Base-by-base conservation (phyloP, 2,329 filamentous ascomycete species). In the Xylariaceae sp. region DNA sequence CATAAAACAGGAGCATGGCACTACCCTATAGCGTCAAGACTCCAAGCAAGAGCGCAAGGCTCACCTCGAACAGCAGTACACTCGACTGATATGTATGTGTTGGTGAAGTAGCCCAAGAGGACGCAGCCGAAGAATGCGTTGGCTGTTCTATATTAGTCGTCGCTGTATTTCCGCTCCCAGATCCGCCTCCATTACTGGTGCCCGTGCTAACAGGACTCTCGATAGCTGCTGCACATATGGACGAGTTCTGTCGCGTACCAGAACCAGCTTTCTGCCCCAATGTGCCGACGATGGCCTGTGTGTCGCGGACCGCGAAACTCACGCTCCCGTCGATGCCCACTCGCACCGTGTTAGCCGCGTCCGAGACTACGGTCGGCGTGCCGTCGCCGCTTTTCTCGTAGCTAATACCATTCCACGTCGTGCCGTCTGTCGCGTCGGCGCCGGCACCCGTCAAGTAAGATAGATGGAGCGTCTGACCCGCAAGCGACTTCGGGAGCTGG, bases 341-440 rank as follows among this genome's bases (percentile, higher is more conserved):
- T 7, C 50, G 62, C 24, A 69, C 65, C 1, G 68, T 71, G 23
- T 66, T 58, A 5, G 69, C 64, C 1, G 62, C 68, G 41, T 67
- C 62, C 27, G 73, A 67, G 15, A 72, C 69, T 8, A 64, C 55
- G 13, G 63, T 70, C 0, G 73, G 67, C n/a, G 65, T 72, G 53
- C 77, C 77, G 32, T 76, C 71, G 27, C 64, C 64, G 54, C 70
- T 73, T 40, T 67, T 57, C 62, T 76, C 74, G 64, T 73, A 81
- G 55, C 67, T 71, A 58, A 81, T 67, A 39, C 77, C 77, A 62
- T 79, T 77, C 72, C 73, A 81, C 6, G 72, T 75, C 2, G 74
- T 75, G 41, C 72, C 72, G 33, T 64, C 56, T 11, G 72, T 70
- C 6, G 72, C 68, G 50, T 80, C 77, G 8, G 75, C 72, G 26